These are phyloP conservation scores for Fonsecaea monophora DNA, from an alignment of 2,329 filamentous ascomycete species.

Conservation along the genomic window DNA sequence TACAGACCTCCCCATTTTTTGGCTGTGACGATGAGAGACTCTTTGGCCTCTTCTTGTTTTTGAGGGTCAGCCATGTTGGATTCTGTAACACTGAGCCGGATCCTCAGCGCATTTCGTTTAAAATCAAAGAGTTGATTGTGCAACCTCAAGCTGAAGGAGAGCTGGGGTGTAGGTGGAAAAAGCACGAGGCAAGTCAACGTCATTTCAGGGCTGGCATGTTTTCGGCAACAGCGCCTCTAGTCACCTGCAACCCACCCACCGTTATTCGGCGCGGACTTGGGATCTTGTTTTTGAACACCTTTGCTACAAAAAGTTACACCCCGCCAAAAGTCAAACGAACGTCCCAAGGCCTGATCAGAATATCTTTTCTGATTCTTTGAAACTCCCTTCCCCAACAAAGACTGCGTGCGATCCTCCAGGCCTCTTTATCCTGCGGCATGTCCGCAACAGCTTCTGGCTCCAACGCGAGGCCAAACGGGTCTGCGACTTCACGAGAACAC, in stretches of 20 bases:
- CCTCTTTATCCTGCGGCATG: conserved; percentile 34
- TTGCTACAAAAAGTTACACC: conserved; percentile 18
- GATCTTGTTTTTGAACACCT: conserved; percentile 33
- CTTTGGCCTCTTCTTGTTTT: conserved; percentile 33
- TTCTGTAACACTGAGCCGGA: not conserved
- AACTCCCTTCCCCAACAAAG: not conserved
- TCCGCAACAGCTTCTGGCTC: conserved; percentile 56
- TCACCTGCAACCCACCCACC: conserved; percentile 24
- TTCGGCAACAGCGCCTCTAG: conserved; percentile 16
- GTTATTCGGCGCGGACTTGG: conserved; percentile 17
- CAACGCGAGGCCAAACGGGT: conserved; percentile 50
- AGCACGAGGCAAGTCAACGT: conserved; percentile 13
- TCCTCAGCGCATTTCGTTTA: not conserved
- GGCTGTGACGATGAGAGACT: conserved; percentile 35
- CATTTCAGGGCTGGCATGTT: conserved; percentile 7
- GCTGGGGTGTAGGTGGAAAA: not conserved
- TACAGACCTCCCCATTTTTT: conserved; percentile 42
- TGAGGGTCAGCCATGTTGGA: conserved; percentile 32
- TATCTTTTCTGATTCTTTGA: not conserved
- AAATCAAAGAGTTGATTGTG: not conserved
- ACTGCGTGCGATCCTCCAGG: not conserved
- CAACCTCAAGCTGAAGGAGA: not conserved
- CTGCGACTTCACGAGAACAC: conserved; percentile 54
- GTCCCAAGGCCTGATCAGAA: not conserved
- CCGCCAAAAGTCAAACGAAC: conserved; percentile 1